phyloP scores from a whole-genome alignment of 2,329 filamentous ascomycete genomes.

The Colletotrichum salicis region DNA sequence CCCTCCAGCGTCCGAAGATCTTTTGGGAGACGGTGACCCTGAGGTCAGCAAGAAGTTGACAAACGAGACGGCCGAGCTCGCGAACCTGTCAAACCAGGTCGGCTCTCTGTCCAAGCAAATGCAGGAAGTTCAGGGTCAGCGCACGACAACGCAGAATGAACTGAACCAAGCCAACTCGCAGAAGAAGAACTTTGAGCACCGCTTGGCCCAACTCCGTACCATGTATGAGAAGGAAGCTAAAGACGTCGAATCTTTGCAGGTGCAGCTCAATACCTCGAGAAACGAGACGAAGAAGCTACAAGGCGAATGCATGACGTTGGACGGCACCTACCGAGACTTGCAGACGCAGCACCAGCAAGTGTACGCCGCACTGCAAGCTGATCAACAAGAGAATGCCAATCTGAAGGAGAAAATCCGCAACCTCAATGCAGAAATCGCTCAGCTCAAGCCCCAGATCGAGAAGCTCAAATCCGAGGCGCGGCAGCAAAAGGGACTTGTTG shows the following conservation, averaged over 20 bases:
- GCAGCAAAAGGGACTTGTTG: slow-evolving; percentile 94
- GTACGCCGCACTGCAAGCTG: slow-evolving; percentile 78
- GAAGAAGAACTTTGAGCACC: slow-evolving; percentile 92
- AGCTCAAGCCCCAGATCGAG: slow-evolving; percentile 90
- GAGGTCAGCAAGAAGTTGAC: slow-evolving; percentile 90
- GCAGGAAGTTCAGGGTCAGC: slow-evolving; percentile 89
- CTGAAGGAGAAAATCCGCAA: slow-evolving; percentile 89
- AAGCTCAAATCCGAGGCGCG: slow-evolving; percentile 92
- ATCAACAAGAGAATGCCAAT: slow-evolving; percentile 86
- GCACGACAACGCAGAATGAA: slow-evolving; percentile 81
- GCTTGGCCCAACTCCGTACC: slow-evolving; percentile 84
- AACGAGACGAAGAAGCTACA: slow-evolving; percentile 87
- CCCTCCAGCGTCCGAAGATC: slow-evolving; percentile 74
- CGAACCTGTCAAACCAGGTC: slow-evolving; percentile 96
- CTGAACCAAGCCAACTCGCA: slow-evolving; percentile 83
- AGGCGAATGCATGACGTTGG: slow-evolving; percentile 83
- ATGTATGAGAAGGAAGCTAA: slow-evolving; percentile 95
- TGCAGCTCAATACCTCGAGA: slow-evolving; percentile 79
- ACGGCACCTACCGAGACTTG: slow-evolving; percentile 83
- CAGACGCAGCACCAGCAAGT: slow-evolving; percentile 85
- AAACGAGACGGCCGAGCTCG: slow-evolving; percentile 89
- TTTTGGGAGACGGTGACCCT: slow-evolving; percentile 89
- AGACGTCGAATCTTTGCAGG: slow-evolving; percentile 84
- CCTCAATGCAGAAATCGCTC: slow-evolving; percentile 83
- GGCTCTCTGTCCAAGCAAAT: slow-evolving; percentile 91